These are phyloP conservation scores for Colletotrichum sp. DNA, from an alignment of 2,329 filamentous ascomycete species.

Conservation along the genomic window DNA sequence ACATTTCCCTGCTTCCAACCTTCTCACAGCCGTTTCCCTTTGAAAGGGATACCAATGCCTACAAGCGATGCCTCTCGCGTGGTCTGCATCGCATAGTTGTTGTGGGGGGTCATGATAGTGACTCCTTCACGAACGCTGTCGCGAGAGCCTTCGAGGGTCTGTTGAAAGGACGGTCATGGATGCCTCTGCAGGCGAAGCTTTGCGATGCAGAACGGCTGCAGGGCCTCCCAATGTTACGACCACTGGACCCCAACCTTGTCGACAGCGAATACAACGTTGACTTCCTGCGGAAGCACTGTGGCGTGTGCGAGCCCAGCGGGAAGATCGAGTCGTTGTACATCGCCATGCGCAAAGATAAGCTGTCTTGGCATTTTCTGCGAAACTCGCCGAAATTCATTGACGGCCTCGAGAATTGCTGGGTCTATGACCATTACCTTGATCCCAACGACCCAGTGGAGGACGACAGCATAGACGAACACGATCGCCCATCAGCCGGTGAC, in stretches of 20 bases:
- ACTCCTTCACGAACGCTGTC: conserved; percentile 55
- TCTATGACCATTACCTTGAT: conserved; percentile 56
- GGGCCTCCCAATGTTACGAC: conserved; percentile 64
- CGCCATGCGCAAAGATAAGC: conserved; percentile 55
- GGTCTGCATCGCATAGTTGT: conserved; percentile 64
- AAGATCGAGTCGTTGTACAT: conserved; percentile 66
- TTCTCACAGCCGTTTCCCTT: conserved; percentile 62
- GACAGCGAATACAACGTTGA: conserved; percentile 50
- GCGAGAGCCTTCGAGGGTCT: conserved; percentile 53
- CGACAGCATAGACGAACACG: conserved; percentile 38
- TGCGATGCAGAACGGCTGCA: conserved; percentile 60
- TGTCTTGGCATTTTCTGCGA: conserved; percentile 61
- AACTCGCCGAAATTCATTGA: conserved; percentile 52
- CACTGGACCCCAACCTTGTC: conserved; percentile 49
- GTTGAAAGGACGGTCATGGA: conserved; percentile 56
- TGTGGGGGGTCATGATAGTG: conserved; percentile 52
- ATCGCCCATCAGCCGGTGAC: conserved; percentile 50
- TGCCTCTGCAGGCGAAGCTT: conserved; percentile 62
- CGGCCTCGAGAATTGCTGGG: conserved; percentile 61
- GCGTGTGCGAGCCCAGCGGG: conserved; percentile 58
- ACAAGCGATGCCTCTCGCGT: conserved; percentile 65
- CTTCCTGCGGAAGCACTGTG: conserved; percentile 59
- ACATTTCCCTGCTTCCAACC: conserved; percentile 62
- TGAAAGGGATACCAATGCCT: conserved; percentile 65
- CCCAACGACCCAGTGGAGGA: conserved; percentile 38